These are phyloP conservation scores for Pyrrhoderma noxium DNA, from an alignment of 1,284 basidiomycete species.

Conservation along the genomic window DNA sequence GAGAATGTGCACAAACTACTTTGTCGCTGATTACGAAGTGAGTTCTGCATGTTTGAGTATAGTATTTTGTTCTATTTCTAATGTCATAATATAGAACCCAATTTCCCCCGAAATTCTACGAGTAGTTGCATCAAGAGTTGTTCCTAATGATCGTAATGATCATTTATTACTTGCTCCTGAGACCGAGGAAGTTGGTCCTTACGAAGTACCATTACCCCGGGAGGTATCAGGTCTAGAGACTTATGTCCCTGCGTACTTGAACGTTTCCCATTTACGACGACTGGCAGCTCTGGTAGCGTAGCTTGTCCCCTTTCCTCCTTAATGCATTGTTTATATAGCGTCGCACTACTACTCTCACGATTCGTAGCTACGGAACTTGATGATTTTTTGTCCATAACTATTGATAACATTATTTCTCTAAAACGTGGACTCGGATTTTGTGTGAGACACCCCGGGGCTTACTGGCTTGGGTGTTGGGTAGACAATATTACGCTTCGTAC, in stretches of 20 bases:
- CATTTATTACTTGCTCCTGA: constrained; percentile 91
- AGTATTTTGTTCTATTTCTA: background rate
- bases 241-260: constrained; percentile 81
- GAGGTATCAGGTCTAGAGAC: constrained; percentile 86
- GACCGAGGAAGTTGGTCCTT: constrained; percentile 91
- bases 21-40: constrained; percentile 97
- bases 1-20: constrained; percentile 97
- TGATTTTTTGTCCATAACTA: no score
- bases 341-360: no score
- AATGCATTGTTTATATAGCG: no score
- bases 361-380: no score
- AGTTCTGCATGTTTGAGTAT: constrained; percentile 17
- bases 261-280: constrained; percentile 75
- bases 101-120: constrained; percentile 95
- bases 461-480: no score
- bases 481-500: no score
- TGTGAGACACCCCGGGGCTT: no score
- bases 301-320: background rate
- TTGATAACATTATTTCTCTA: no score
- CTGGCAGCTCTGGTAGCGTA: constrained; percentile 77
- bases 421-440: no score
- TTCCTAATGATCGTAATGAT: constrained; percentile 92
- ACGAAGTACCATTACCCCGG: constrained; percentile 80
- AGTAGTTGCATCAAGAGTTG: constrained; percentile 91
- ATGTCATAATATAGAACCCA: constrained; percentile 57